Conservation (phyloP, 495 filamentous ascomycete genomes). For the Penicillium mononematosum region DNA sequence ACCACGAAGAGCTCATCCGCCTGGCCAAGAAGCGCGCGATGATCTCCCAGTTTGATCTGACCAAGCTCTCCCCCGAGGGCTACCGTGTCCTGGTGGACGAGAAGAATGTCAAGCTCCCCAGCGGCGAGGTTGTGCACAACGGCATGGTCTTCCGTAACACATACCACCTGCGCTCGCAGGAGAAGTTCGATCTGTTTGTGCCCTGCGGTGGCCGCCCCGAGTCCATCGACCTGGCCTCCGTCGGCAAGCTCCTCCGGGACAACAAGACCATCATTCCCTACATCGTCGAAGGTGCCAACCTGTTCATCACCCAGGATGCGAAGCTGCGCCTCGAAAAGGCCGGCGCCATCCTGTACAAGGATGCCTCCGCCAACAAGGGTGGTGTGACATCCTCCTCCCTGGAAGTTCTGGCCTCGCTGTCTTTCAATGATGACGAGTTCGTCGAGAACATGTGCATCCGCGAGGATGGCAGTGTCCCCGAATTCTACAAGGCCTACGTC, state of each 20-base stretch:
- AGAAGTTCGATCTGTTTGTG: slow-evolving; percentile 84
- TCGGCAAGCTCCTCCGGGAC: slow-evolving; percentile 76
- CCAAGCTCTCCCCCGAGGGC: slow-evolving; percentile 81
- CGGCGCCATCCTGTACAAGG: slow-evolving; percentile 93
- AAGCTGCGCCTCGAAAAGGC: slow-evolving; percentile 93
- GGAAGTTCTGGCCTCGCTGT: slow-evolving; percentile 90
- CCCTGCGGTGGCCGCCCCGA: slow-evolving; percentile 96
- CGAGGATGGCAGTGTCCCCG: slow-evolving; percentile 71
- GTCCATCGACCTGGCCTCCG: slow-evolving; percentile 88
- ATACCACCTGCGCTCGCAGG: slow-evolving; percentile 79
- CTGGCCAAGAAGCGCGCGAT: slow-evolving; percentile 85
- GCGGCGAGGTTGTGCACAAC: slow-evolving; percentile 81
- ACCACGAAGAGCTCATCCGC: slow-evolving; percentile 77
- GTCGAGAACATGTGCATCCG: slow-evolving; percentile 89
- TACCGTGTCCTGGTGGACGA: slow-evolving; percentile 95
- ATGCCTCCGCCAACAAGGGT: slow-evolving; percentile 97
- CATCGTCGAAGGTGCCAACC: slow-evolving; percentile 95
- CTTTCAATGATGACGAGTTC: slow-evolving; percentile 87
- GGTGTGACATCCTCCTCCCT: slow-evolving; percentile 98
- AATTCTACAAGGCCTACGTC: slow-evolving; percentile 92
- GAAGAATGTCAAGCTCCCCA: slow-evolving; percentile 78
- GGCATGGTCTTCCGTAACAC: slow-evolving; percentile 96
- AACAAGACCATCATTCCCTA: slow-evolving; percentile 85
- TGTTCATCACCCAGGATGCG: slow-evolving; percentile 98
- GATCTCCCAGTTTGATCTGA: slow-evolving; percentile 82